A percentile compares a stretch with the other conserved stretches of the same genome.
Evolutionary conservation across 108 stramenopile genomes (phyloP).

Genomic region (Skeletonema tropicum): DNA sequence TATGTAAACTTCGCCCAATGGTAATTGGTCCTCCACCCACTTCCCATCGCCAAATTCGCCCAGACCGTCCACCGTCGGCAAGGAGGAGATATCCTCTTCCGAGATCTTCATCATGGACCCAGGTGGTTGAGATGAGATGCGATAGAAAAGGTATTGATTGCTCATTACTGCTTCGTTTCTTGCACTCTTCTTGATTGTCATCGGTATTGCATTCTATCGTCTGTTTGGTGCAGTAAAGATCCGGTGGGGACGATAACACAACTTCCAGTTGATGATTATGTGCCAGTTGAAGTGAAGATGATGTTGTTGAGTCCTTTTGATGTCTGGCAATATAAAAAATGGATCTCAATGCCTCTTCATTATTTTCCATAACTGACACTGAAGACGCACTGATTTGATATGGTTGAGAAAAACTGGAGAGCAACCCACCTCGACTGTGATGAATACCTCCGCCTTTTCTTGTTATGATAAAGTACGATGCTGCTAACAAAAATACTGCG

Average conservation of each 20-base stretch:
- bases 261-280: conserved; percentile 29
- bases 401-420: conserved; percentile 35
- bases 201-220: neutral
- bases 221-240: conserved; percentile 8
- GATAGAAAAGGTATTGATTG: conserved; percentile 35
- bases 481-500: conserved; percentile 30
- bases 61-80: conserved; percentile 43
- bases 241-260: conserved; percentile 37
- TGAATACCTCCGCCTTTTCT: conserved; percentile 10
- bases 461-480: conserved; percentile 33
- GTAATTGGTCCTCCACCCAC: conserved; percentile 81
- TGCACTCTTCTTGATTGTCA: neutral
- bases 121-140: conserved; percentile 41
- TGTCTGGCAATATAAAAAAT: conserved; percentile 33
- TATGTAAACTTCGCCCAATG: conserved; percentile 73
- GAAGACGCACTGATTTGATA: conserved; percentile 32
- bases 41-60: conserved; percentile 83
- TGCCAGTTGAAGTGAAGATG: conserved; percentile 12
- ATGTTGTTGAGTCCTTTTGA: neutral
- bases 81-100: conserved; percentile 74
- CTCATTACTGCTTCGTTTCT: neutral
- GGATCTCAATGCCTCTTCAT: conserved; percentile 19
- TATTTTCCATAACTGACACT: neutral
- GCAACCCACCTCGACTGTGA: conserved; percentile 18
- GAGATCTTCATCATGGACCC: conserved; percentile 75